phyloP scores from a whole-genome alignment of 106 monocot species.

The Platanthera zijinensis region DNA sequence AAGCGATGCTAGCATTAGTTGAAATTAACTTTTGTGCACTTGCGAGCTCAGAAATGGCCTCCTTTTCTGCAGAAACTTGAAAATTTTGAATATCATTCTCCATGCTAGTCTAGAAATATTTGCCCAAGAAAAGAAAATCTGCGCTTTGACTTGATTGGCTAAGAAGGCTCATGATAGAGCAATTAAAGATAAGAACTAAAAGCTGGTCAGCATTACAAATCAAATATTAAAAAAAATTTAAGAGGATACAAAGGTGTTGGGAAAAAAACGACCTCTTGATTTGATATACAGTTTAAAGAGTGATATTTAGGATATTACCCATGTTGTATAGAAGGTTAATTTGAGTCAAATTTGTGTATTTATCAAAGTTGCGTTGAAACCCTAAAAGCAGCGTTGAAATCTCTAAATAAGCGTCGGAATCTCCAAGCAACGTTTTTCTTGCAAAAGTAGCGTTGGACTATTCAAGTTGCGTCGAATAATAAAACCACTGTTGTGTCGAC shows the following conservation, averaged over 20 bases:
- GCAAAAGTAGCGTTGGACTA: too few relatives aligned
- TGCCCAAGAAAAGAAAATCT: neutral
- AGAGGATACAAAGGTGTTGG: neutral
- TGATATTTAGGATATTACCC: too few relatives aligned
- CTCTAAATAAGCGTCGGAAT: too few relatives aligned
- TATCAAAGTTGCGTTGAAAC: too few relatives aligned
- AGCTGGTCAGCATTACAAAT: neutral
- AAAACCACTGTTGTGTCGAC: too few relatives aligned
- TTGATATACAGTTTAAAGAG: too few relatives aligned
- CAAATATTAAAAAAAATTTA: neutral
- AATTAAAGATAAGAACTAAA: neutral
- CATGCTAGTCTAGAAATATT: neutral
- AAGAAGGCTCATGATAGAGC: neutral
- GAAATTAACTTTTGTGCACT: slow-evolving; percentile 3
- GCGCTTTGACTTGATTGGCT: slow-evolving; percentile 8
- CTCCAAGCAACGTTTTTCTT: too few relatives aligned
- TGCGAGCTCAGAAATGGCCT: slow-evolving; percentile 8
- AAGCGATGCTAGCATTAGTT: slow-evolving; percentile 35
- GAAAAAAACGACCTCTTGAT: too few relatives aligned
- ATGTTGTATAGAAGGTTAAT: too few relatives aligned
- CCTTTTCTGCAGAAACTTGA: neutral
- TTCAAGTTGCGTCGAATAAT: too few relatives aligned
- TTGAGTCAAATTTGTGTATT: too few relatives aligned
- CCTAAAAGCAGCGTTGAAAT: too few relatives aligned
- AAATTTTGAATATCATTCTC: slow-evolving; percentile 1